Evolutionary conservation across 495 filamentous ascomycete species (phyloP), one percentile per base, ranked within the genome.

Genomic region (Trichoderma gamsii): DNA sequence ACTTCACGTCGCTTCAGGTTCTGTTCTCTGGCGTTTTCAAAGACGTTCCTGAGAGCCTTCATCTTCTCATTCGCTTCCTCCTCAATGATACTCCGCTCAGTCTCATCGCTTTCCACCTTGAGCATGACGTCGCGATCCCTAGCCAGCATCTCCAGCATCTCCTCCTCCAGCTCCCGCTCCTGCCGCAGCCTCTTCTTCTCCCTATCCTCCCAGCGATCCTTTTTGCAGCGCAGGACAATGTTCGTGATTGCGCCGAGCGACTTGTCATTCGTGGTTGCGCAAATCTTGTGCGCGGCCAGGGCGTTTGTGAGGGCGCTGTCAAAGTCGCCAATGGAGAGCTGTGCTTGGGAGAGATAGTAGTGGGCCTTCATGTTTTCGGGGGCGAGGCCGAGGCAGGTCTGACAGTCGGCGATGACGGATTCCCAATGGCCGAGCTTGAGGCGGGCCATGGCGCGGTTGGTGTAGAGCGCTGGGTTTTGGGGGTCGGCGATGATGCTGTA

Each of bases 361-460:
- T 86, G 86, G 15, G 90, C 93, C 79, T 99, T 99, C 73, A 97
- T 80, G 71, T 86, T 87, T 56, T 85, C 79, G 46, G 82, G 76
- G 66, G 84, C 78, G 8, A 97, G 82, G 5, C 86, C 80, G 68
- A 99, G 88, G 65, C 90, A 88, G 51, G 83, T 79, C 27, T 88
- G 76, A 71, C 93, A 93, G 78, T 97, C 95, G 46, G 86, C 82
- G 71, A 96, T 88, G 38, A 89, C 92, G n/a, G 76, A 83, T n/a
- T 90, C 83, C 84, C 87, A 93, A 72, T 82, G 81, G 76, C 56
- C 74, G n/a, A 96, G 83, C 72, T 86, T 87, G 56, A 95, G 80
- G 56, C 93, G 89, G 13, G 91, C 87, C 77, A 97, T 89, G 51
- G 94, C 91, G 65, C 95, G 90, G 80, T 99, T 99, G 38, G 94